Conservation (phyloP, 1,284 basidiomycete species). For the Apiotrichum veenhuisii region DNA sequence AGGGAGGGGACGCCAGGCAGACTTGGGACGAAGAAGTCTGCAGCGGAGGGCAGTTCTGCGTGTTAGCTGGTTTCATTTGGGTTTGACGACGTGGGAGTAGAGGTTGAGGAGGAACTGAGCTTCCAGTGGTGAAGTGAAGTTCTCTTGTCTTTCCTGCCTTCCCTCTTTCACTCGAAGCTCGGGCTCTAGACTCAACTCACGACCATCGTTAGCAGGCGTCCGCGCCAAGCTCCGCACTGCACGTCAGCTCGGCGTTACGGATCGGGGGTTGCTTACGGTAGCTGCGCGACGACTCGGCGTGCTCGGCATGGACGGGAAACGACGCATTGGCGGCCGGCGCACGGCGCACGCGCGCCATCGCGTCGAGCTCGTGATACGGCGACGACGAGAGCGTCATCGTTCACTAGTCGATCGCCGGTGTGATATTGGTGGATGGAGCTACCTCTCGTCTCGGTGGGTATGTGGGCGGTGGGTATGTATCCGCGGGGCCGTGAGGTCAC, state of each 20-base stretch:
- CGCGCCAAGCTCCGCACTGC: neutral
- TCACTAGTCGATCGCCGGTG: too few relatives aligned
- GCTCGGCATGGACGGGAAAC: neutral
- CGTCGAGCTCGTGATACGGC: neutral
- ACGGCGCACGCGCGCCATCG: slow-evolving; percentile 2
- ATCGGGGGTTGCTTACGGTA: neutral
- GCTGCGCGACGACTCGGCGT: slow-evolving; percentile 1
- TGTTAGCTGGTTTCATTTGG: neutral
- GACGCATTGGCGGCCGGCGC: neutral
- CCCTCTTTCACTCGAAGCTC: too few relatives aligned
- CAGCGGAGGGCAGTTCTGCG: slow-evolving; percentile 55
- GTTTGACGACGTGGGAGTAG: too few relatives aligned
- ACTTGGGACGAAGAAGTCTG: slow-evolving; percentile 74
- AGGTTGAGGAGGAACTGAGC: too few relatives aligned
- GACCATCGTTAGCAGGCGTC: neutral
- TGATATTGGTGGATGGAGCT: neutral
- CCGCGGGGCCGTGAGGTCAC: too few relatives aligned
- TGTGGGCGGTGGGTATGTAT: too few relatives aligned
- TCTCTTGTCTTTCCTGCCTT: too few relatives aligned
- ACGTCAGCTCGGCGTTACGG: neutral
- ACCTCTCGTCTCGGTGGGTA: too few relatives aligned
- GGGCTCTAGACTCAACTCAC: too few relatives aligned
- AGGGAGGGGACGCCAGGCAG: slow-evolving; percentile 69
- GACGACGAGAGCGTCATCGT: neutral
- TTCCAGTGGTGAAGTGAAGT: too few relatives aligned